Evolutionary conservation across 2,329 filamentous ascomycete genomes (phyloP).

Genomic region (Paecilomyces formosus): DNA sequence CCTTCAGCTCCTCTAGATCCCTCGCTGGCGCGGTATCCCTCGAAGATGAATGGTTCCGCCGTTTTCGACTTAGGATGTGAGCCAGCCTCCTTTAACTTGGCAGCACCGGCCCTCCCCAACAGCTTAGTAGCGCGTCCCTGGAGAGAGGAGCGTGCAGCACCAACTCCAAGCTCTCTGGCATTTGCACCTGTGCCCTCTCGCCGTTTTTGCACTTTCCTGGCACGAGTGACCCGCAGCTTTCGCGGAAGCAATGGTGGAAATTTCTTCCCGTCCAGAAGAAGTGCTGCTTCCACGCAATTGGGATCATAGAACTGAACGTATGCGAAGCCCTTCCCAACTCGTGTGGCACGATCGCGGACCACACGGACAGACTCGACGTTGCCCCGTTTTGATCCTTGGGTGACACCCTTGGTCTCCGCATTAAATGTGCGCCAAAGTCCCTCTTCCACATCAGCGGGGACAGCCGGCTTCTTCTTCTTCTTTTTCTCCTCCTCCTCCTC

Average conservation of each 20-base stretch:
- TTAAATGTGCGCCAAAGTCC: constrained; percentile 49
- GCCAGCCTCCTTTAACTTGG: constrained; percentile 24
- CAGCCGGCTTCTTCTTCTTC: constrained; percentile 63
- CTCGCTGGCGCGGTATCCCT: constrained; percentile 37
- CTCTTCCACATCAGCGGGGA: constrained; percentile 82
- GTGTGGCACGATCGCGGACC: constrained; percentile 77
- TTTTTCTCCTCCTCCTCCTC: constrained; percentile 46
- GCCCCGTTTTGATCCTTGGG: constrained; percentile 49
- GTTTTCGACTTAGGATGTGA: constrained; percentile 2
- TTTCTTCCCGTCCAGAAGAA: constrained; percentile 82
- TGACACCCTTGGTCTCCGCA: constrained; percentile 21
- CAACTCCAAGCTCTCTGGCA: constrained; percentile 16
- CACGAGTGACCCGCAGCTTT: constrained; percentile 74
- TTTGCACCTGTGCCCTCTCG: constrained; percentile 11
- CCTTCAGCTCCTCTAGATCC: constrained; percentile 9
- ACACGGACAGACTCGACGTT: constrained; percentile 91
- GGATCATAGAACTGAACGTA: constrained; percentile 94
- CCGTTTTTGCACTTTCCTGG: constrained; percentile 59
- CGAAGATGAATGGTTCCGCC: constrained; percentile 33
- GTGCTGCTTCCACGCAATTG: constrained; percentile 83
- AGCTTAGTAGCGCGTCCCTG: constrained; percentile 32
- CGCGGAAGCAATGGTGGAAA: constrained; percentile 93
- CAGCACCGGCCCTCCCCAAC: constrained; percentile 31
- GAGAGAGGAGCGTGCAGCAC: constrained; percentile 25
- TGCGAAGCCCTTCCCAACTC: constrained; percentile 93